Percentiles rank a stretch among this genome's conserved stretches.
These are phyloP conservation scores for Fusarium metavorans DNA, from an alignment of 2,329 filamentous ascomycete genomes.

Conservation along the genomic window DNA sequence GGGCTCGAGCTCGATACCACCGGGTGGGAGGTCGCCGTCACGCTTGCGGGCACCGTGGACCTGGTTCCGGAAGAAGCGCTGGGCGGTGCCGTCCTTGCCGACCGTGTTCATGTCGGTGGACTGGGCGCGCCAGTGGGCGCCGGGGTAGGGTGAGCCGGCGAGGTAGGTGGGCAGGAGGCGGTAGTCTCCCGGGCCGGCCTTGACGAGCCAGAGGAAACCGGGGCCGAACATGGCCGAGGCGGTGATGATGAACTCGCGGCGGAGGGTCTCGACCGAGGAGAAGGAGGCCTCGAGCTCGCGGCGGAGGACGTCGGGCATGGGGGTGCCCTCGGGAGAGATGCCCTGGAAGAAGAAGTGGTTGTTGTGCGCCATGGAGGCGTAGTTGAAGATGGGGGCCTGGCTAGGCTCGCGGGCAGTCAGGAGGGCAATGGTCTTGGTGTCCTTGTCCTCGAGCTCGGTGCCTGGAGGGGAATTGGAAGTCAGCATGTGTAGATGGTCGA, in stretches of 20 bases:
- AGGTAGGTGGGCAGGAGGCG: slow-evolving; percentile 90
- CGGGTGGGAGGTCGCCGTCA: slow-evolving; percentile 64
- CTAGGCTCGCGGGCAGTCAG: slow-evolving; percentile 82
- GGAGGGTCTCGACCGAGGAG: slow-evolving; percentile 85
- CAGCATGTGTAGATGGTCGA: slow-evolving; percentile 5
- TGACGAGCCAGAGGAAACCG: slow-evolving; percentile 96
- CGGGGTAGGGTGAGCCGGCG: slow-evolving; percentile 88
- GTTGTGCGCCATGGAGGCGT: slow-evolving; percentile 96
- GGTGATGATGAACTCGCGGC: slow-evolving; percentile 81
- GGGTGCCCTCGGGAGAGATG: slow-evolving; percentile 56
- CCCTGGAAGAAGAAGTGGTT: slow-evolving; percentile 84
- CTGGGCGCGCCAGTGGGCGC: slow-evolving; percentile 84
- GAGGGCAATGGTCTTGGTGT: slow-evolving; percentile 76
- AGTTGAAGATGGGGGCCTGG: slow-evolving; percentile 88
- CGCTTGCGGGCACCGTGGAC: slow-evolving; percentile 46
- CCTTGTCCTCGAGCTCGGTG: slow-evolving; percentile 71
- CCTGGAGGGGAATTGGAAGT: slow-evolving; percentile 58
- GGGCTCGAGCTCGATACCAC: slow-evolving; percentile 77
- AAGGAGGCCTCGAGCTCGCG: slow-evolving; percentile 76
- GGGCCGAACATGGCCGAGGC: slow-evolving; percentile 95
- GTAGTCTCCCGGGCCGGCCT: slow-evolving; percentile 61
- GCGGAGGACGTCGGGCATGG: slow-evolving; percentile 69
- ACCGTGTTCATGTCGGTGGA: slow-evolving; percentile 76
- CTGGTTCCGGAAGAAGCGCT: slow-evolving; percentile 55
- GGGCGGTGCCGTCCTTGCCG: slow-evolving; percentile 54